Evolutionary conservation across 2,329 filamentous ascomycete genomes (phyloP).

Genomic region (Neofusicoccum kwambonambiense): DNA sequence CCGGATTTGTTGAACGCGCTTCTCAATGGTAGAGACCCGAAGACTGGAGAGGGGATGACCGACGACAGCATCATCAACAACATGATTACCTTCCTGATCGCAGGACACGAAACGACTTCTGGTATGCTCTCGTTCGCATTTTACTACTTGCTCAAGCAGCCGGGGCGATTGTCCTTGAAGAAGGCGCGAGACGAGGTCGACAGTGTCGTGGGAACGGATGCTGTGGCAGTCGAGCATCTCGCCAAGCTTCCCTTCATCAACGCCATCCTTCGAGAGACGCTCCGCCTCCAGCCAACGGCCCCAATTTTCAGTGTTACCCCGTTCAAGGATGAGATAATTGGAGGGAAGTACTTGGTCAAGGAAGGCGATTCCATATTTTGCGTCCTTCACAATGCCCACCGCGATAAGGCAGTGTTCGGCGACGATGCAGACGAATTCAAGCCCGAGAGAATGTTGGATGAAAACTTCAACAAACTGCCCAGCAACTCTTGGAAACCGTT

Average conservation of each 20-base stretch:
- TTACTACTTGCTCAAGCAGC: slow-evolving; percentile 54
- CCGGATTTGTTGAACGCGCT: slow-evolving; percentile 62
- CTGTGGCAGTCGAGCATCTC: slow-evolving; percentile 51
- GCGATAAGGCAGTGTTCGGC: slow-evolving; percentile 44
- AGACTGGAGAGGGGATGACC: slow-evolving; percentile 58
- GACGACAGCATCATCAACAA: slow-evolving; percentile 66
- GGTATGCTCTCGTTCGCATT: slow-evolving; percentile 45
- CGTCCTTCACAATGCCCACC: slow-evolving; percentile 38
- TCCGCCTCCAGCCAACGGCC: slow-evolving; percentile 56
- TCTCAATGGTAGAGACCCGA: slow-evolving; percentile 58
- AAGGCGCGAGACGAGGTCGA: slow-evolving; percentile 57
- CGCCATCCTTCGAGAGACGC: slow-evolving; percentile 54
- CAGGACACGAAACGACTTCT: slow-evolving; percentile 43
- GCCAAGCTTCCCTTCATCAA: slow-evolving; percentile 54
- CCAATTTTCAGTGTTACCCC: slow-evolving; percentile 47
- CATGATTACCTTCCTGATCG: slow-evolving; percentile 66
- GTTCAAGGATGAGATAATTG: slow-evolving; percentile 33
- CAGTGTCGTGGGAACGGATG: slow-evolving; percentile 47
- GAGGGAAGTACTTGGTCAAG: slow-evolving; percentile 40
- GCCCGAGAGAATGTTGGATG: slow-evolving; percentile 50
- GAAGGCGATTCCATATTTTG: slow-evolving; percentile 32
- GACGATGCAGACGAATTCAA: slow-evolving; percentile 46
- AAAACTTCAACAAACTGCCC: slow-evolving; percentile 39
- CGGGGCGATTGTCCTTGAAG: slow-evolving; percentile 38
- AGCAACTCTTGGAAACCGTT: slow-evolving; percentile 53